A percentile compares a stretch with the other conserved stretches of the same genome.
These are phyloP conservation scores for Ophiostoma perfectum DNA, from an alignment of 2,329 filamentous ascomycete species.

Conservation along the genomic window DNA sequence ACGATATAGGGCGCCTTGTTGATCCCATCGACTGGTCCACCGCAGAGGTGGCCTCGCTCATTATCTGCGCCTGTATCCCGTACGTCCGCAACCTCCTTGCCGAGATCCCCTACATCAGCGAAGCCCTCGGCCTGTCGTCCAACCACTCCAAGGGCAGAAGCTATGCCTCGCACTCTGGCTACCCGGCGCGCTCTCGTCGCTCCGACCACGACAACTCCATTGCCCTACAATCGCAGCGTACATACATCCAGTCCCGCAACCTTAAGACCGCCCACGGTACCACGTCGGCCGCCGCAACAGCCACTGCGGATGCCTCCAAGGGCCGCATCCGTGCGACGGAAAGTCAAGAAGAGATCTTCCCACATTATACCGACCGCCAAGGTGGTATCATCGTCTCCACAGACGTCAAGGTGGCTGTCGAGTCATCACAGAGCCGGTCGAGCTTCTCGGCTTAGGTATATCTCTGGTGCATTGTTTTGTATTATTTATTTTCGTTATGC, in stretches of 20 bases:
- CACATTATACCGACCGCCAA: not conserved
- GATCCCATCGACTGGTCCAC: constrained; percentile 34
- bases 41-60: constrained; percentile 35
- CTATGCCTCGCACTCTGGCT: constrained; percentile 11
- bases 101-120: constrained; percentile 18
- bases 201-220: constrained; percentile 15
- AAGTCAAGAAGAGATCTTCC: constrained; percentile 1
- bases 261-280: not conserved
- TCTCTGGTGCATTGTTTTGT: no score
- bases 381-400: not conserved
- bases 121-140: constrained; percentile 15
- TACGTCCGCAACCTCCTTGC: constrained; percentile 21
- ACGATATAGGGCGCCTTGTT: constrained; percentile 8
- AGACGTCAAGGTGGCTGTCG: not conserved
- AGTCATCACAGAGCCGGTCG: not conserved
- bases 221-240: constrained; percentile 12
- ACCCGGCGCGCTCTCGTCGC: constrained; percentile 10
- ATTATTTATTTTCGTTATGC: no score
- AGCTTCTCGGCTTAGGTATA: not conserved
- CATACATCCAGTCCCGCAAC: not conserved
- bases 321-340: not conserved
- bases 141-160: constrained; percentile 17
- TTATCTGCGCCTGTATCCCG: constrained; percentile 32
- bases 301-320: not conserved
- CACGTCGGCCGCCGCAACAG: not conserved